Evolutionary conservation across 768 basidiomycete genomes (phyloP), one percentile per base, ranked within the genome.

Genomic region (Boletus sp.): DNA sequence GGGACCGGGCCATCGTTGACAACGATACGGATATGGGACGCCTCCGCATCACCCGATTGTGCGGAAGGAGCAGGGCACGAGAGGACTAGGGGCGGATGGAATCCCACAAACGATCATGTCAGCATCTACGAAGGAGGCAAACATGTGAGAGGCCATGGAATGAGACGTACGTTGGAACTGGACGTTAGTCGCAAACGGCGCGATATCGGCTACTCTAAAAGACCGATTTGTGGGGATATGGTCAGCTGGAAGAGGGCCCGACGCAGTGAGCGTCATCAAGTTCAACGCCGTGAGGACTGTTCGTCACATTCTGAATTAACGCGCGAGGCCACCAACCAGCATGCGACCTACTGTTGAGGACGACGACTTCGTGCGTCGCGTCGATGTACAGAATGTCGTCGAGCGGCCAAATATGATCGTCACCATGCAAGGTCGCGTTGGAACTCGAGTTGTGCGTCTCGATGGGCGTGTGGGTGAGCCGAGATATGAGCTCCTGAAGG

Each of bases 301-400:
- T 8, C 28, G 11, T 41, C 40, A 7, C 5, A 35, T 33, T 58
- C 37, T 64, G 54, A 37, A 52, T 52, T 5, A 53, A 8, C 20
- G 7, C 4, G 5, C 10, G 11, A 40, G 9, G 24, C 2, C 10
- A 9, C 15, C 18, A 12, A 50, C 4, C 1, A 51, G 28, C 7
- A 48, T 11, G 53, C 2, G 36, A 73, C 82, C 18, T 58, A 90
- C 90, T 82, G 64, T 93, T 89, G n/a, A 93, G 73, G 0, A 94
- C 84, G 39, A 94, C 89, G n/a, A 92, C 90, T 64, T 96, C 94
- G 55, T 95, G 94, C 2, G 89, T 91, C 7, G 91, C 91, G 67
- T 96, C 94, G 7, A 93, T 92, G 56, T 94, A 95, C 35, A 95
- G 68, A 53, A 77, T 80, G 52, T 91, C 83, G 28, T 80, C 73